These are phyloP conservation scores for Cryptococcus hybrid DNA, from an alignment of 1,284 basidiomycete species.

Conservation along the genomic window DNA sequence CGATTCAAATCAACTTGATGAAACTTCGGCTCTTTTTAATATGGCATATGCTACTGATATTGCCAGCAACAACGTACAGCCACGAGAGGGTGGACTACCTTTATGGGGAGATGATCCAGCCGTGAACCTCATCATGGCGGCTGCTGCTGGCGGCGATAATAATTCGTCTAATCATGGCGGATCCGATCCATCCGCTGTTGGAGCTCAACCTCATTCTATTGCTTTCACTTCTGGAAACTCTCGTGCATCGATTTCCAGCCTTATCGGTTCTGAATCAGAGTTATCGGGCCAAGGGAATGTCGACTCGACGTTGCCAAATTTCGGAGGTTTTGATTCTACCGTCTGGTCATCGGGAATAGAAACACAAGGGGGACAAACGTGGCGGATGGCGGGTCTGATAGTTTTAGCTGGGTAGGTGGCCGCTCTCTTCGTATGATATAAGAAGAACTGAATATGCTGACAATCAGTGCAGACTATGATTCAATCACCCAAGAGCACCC, in stretches of 20 bases:
- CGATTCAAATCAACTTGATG: slow-evolving; percentile 46
- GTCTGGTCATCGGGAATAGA: slow-evolving; percentile 31
- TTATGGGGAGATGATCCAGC: slow-evolving; percentile 31
- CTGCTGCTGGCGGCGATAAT: slow-evolving; percentile 20
- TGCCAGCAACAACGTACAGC: slow-evolving; percentile 9
- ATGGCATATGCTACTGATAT: slow-evolving; percentile 48
- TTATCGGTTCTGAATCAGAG: background rate
- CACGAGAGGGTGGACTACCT: slow-evolving; percentile 15
- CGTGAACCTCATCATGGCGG: slow-evolving; percentile 32
- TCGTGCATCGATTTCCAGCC: background rate
- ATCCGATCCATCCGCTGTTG: slow-evolving; percentile 43
- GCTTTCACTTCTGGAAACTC: too few species aligned
- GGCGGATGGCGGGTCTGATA: background rate
- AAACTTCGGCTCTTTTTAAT: slow-evolving; percentile 46
- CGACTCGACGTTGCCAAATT: slow-evolving; percentile 6
- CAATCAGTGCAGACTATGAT: too few species aligned
- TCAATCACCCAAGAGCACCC: background rate
- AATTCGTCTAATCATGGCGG: slow-evolving; percentile 49
- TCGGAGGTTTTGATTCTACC: background rate
- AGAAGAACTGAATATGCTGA: too few species aligned
- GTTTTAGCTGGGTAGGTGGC: background rate
- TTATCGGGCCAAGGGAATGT: background rate
- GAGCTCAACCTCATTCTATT: slow-evolving; percentile 1
- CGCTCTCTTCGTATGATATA: too few species aligned
- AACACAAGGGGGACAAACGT: slow-evolving; percentile 14